Evolutionary conservation across 257 asterid species (phyloP), one percentile per base, ranked within the genome.

Genomic region (Solanum stenotomum): DNA sequence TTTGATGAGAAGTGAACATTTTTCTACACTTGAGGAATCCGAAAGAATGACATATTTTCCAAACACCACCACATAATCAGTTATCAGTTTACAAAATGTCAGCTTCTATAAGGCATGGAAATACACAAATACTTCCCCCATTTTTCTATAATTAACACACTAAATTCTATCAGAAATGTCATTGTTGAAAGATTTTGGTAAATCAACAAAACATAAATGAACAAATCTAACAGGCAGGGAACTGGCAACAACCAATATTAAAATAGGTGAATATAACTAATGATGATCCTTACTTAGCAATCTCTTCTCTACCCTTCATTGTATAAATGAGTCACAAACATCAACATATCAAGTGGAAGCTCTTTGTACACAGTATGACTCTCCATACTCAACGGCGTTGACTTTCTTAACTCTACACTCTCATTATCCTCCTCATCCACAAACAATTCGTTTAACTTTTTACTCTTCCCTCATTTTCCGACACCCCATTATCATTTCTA

Each of bases 221-320:
- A 71, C 2, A 35, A 67, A 40, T 29, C 23, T 23, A 49, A 85
- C 18, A 68, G 13, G 59, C 49, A 75, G 23, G 3, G 31, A 22
- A 31, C 6, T 11, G 40, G 33, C 61, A 1, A 22, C 46, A 75
- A 78, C 44, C 40, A 46, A 88, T 37, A 27, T 67, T 12, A 25
- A 67, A 67, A 67, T 67, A 42, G 33, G 67, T 8, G 13, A 65
- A 65, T n/a, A 5, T 65, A 25, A 65, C 72, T 25, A 65, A n/a
- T 40, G 9, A 10, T 56, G 59, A 25, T 85, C 16, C 97, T 93
- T 90, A 94, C 98, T 93, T 92, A 46, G 96, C 94, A 88, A 96
- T 89, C 89, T 93, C 94, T 88, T 52, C 37, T 34, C 37, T 34
- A 34, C 37, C 37, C 37, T 34, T 34, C 37, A 34, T 34, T 34